Conservation (phyloP, 805 yeast genomes). For the Grigorovia humatica region DNA sequence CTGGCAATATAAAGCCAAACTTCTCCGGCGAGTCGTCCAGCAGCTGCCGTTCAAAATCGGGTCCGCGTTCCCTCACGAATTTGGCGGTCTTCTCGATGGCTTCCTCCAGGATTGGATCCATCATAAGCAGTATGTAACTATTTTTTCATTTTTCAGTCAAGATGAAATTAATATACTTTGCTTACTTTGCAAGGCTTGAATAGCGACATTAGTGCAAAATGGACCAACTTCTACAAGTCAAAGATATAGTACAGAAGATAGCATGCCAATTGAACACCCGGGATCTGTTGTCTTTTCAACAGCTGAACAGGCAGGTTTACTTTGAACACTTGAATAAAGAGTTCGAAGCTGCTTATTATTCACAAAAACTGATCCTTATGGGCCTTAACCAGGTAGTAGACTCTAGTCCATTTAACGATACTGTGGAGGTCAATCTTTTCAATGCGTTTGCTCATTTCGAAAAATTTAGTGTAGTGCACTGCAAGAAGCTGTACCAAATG, state of each 20-base stretch:
- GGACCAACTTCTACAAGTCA: slow-evolving; percentile 20
- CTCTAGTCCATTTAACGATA: not conserved
- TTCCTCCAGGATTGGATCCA: slow-evolving; percentile 32
- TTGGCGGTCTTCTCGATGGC: slow-evolving; percentile 63
- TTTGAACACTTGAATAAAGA: slow-evolving; percentile 10
- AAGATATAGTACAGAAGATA: slow-evolving; percentile 15
- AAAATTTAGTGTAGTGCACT: slow-evolving; percentile 7
- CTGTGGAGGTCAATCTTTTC: slow-evolving; percentile 2
- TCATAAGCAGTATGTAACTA: not conserved
- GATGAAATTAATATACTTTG: too few relatives aligned
- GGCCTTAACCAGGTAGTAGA: slow-evolving; percentile 8
- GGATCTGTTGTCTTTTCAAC: slow-evolving; percentile 21
- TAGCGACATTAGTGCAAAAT: slow-evolving; percentile 5
- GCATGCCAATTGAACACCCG: slow-evolving; percentile 14
- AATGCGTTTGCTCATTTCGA: slow-evolving; percentile 15
- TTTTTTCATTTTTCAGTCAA: not conserved
- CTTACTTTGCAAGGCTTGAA: not conserved
- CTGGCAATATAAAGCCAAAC: slow-evolving; percentile 52
- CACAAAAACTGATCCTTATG: slow-evolving; percentile 12
- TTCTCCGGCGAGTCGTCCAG: slow-evolving; percentile 37
- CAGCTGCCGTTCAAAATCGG: slow-evolving; percentile 48
- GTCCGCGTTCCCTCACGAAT: slow-evolving; percentile 61
- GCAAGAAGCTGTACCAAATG: slow-evolving; percentile 10
- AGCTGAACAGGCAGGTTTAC: slow-evolving; percentile 14
- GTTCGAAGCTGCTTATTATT: slow-evolving; percentile 13